Conservation (phyloP, 768 basidiomycete genomes). For the Xerocomus spinulosus region DNA sequence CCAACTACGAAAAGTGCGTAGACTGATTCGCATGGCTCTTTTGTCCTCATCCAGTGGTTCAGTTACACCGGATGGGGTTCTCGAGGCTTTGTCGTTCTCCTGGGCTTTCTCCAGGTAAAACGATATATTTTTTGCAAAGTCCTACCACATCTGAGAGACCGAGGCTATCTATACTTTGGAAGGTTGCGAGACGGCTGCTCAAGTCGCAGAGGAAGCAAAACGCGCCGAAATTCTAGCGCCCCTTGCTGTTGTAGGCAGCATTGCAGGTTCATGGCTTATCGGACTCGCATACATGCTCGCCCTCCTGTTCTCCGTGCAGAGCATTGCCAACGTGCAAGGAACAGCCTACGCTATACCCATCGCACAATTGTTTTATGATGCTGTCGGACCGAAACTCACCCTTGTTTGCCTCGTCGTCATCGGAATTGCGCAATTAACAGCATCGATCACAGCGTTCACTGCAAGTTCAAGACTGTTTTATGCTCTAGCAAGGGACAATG, state of each 20-base stretch:
- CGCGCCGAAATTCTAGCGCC: slow-evolving; percentile 55
- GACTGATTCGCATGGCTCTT: background rate
- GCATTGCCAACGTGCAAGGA: slow-evolving; percentile 43
- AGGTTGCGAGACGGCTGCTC: slow-evolving; percentile 61
- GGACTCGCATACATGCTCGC: slow-evolving; percentile 56
- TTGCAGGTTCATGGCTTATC: slow-evolving; percentile 53
- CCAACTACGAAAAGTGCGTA: slow-evolving; percentile 49
- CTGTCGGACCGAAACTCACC: slow-evolving; percentile 43
- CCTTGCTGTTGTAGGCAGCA: slow-evolving; percentile 51
- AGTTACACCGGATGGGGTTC: slow-evolving; percentile 56
- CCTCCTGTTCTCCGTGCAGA: slow-evolving; percentile 54
- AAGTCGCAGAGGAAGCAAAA: slow-evolving; percentile 56
- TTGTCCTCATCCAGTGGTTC: background rate
- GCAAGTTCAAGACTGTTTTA: slow-evolving; percentile 55
- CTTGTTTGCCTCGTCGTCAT: slow-evolving; percentile 50
- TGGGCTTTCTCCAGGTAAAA: slow-evolving; percentile 43
- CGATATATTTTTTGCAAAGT: background rate
- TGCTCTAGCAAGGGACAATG: slow-evolving; percentile 52
- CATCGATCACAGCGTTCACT: slow-evolving; percentile 54
- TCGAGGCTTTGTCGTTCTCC: slow-evolving; percentile 51
- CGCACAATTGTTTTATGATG: slow-evolving; percentile 54
- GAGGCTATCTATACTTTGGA: slow-evolving; percentile 57
- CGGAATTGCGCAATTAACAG: slow-evolving; percentile 48
- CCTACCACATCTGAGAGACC: background rate
- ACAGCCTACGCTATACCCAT: slow-evolving; percentile 56